A percentile compares a stretch with the other conserved stretches of the same genome.
phyloP scores from a whole-genome alignment of 169 alveolate genomes.

The Plasmodium coatneyi region DNA sequence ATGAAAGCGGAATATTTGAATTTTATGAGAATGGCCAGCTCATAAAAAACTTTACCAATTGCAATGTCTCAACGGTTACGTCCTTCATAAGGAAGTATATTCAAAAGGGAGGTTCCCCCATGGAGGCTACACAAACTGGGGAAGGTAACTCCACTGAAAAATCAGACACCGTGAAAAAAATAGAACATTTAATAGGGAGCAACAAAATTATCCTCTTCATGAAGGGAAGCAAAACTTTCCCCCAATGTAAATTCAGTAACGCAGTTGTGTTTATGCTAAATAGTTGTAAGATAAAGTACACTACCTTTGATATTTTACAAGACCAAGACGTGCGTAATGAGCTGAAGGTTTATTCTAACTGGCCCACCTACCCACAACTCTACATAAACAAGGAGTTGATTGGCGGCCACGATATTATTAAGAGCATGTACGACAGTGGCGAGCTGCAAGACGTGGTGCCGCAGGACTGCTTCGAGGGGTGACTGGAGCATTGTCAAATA shows the following conservation, averaged over 20 bases:
- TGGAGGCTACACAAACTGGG: background rate
- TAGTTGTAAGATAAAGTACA: slow-evolving; percentile 79
- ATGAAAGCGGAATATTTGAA: background rate
- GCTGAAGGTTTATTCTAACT: slow-evolving; percentile 90
- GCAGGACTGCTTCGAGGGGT: slow-evolving; percentile 57
- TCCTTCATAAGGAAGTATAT: slow-evolving; percentile 26
- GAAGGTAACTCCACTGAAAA: background rate
- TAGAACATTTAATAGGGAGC: slow-evolving; percentile 73
- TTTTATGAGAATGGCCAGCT: slow-evolving; percentile 19
- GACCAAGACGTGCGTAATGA: slow-evolving; percentile 90
- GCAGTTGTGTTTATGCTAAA: slow-evolving; percentile 85
- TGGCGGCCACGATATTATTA: slow-evolving; percentile 87
- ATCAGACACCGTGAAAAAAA: background rate
- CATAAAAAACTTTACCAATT: slow-evolving; percentile 24
- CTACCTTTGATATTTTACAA: slow-evolving; percentile 88
- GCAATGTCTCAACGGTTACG: slow-evolving; percentile 10
- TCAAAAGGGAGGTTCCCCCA: background rate
- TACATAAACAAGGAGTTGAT: slow-evolving; percentile 82
- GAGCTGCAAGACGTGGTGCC: slow-evolving; percentile 78
- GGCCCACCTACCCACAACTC: slow-evolving; percentile 95
- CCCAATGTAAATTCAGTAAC: slow-evolving; percentile 85
- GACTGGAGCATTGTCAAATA: background rate
- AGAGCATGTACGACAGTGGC: slow-evolving; percentile 80
- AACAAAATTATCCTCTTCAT: slow-evolving; percentile 83
- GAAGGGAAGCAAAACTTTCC: slow-evolving; percentile 86